A percentile compares a stretch with the other conserved stretches of the same genome.
These are phyloP conservation scores for Turnera subulata DNA, from an alignment of 345 rosid species.

Conservation along the genomic window DNA sequence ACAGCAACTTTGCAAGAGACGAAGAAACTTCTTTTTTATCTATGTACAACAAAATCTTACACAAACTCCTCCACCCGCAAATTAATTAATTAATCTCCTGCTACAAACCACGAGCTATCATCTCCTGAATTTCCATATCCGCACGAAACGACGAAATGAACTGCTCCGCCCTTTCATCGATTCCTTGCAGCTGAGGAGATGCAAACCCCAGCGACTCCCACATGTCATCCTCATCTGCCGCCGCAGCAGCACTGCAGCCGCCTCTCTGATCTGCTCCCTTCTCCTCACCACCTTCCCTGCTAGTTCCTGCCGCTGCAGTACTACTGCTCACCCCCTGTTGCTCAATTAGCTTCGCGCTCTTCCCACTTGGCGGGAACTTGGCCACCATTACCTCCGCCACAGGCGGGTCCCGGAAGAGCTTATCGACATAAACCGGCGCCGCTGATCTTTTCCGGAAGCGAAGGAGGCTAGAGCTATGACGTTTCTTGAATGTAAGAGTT, in stretches of 20 bases:
- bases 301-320: constrained; percentile 7
- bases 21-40: too few species aligned
- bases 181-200: constrained; percentile 48
- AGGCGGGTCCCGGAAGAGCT: constrained; percentile 35
- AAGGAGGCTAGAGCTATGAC: constrained; percentile 2
- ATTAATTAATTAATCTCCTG: neutral
- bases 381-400: constrained; percentile 4
- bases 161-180: constrained; percentile 73
- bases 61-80: neutral
- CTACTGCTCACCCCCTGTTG: neutral
- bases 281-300: constrained; percentile 1
- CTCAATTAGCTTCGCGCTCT: constrained; percentile 9
- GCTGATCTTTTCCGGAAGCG: constrained; percentile 34
- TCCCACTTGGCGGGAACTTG: neutral
- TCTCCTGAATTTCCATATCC: constrained; percentile 47
- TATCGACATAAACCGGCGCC: constrained; percentile 49
- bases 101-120: constrained; percentile 37
- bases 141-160: constrained; percentile 60
- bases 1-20: too few species aligned
- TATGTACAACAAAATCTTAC: too few species aligned
- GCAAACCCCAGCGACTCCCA: constrained; percentile 44
- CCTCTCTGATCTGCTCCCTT: neutral
- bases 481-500: constrained; percentile 6
- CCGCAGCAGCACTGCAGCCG: too few species aligned
- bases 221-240: constrained; percentile 36